Conservation (phyloP, 805 yeast genomes). For the Priceomyces melissophilus region DNA sequence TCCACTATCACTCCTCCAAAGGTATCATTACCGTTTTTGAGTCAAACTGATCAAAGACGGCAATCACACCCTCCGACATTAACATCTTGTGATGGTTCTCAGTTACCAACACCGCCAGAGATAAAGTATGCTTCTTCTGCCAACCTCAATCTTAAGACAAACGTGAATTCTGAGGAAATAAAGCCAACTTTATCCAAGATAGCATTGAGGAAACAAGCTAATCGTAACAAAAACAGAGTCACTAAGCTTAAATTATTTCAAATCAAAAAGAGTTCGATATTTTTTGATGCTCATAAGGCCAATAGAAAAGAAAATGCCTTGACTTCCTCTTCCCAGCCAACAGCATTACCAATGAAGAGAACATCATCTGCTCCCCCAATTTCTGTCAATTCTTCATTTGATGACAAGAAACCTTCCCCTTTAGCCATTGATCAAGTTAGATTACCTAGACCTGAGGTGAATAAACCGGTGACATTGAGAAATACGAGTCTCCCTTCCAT, state of each 20-base stretch:
- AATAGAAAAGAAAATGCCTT: conserved; percentile 2
- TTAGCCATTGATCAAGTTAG: conserved; percentile 2
- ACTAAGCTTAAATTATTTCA: conserved; percentile 32
- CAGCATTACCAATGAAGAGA: neutral
- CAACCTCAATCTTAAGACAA: conserved; percentile 22
- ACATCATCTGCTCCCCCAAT: conserved; percentile 2
- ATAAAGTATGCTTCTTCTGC: conserved; percentile 14
- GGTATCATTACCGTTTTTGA: neutral
- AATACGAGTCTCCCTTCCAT: conserved; percentile 33
- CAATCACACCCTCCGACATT: conserved; percentile 1
- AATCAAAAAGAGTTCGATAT: conserved; percentile 34
- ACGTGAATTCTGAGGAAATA: conserved; percentile 1
- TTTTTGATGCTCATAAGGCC: conserved; percentile 17
- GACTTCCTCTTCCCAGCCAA: neutral
- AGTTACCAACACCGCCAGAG: conserved; percentile 15
- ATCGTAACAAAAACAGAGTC: conserved; percentile 7
- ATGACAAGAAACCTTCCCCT: neutral
- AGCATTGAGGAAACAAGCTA: conserved; percentile 14
- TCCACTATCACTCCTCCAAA: neutral
- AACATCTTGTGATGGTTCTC: neutral
- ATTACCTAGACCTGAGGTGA: conserved; percentile 2
- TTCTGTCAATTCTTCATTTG: conserved; percentile 1
- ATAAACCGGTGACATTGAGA: conserved; percentile 1
- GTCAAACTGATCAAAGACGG: neutral
- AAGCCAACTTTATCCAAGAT: conserved; percentile 22